Base-by-base conservation (phyloP, 2,329 filamentous ascomycete species). In the Fusarium verticillioides region DNA sequence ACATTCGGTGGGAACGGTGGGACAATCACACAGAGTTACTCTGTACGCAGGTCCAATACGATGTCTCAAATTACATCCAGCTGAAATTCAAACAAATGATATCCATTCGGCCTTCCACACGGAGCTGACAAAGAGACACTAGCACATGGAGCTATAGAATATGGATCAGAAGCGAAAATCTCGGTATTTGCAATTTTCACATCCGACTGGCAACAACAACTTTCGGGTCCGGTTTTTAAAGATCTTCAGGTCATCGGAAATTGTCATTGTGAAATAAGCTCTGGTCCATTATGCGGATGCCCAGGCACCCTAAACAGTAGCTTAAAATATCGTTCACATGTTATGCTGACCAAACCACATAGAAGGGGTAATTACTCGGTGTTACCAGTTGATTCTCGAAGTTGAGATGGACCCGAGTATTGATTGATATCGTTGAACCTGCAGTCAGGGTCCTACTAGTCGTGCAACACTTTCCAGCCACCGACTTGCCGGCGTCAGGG, bases 391-490 rank as follows among this genome's bases (percentile, higher is more conserved):
- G 54, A 32, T 23, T 49, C 18, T 37, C 37, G 26, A 39, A 30
- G 28, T 30, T n/a, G 19, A 34, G 40, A 53, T 28, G 34, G 49
- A 59, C 43, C 40, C 19, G 21, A 53, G 42, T 39, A 59, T 53
- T 43, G 52, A 56, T 32, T 34, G 44, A 58, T 26, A 40, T 36
- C 19, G 32, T 54, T 32, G 30, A 42, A 56, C 32, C 49, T 57
- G 50, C 59, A 49, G 37, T 23, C 37, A 69, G 67, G 30, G 60
- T 56, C 43, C 60, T 18, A 47, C 36, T 43, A n/a, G n/a, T 49
- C 34, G 47, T 57, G 43, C 42, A 53, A 57, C 57, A 37, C 21
- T 21, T 39, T 39, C 39, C 49, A 57, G 66, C 64, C 65, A 63
- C 64, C 28, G 28, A 28, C 50, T 52, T 60, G 46, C 40, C 54